A percentile compares a stretch with the other conserved stretches of the same genome.
These are phyloP conservation scores for Sapria himalayana DNA, from an alignment of 345 rosid genomes.

Conservation along the genomic window DNA sequence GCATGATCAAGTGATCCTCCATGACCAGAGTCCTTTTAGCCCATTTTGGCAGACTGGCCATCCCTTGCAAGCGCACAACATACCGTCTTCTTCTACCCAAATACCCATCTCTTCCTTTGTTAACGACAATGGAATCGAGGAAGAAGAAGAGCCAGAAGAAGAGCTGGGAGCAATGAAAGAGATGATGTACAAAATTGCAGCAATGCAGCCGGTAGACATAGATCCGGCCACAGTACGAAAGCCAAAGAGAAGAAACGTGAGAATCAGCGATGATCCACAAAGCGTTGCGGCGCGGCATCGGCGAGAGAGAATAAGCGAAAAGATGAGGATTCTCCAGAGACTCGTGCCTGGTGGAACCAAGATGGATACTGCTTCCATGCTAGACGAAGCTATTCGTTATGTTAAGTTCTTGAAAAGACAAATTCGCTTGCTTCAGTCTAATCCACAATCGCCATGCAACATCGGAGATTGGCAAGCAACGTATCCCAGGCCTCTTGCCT, in stretches of 20 bases:
- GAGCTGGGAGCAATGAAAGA: constrained; percentile 85
- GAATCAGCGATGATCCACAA: constrained; percentile 90
- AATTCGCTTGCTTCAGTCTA: constrained; percentile 45
- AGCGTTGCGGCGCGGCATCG: constrained; percentile 91
- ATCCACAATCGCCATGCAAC: constrained; percentile 11
- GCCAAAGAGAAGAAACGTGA: constrained; percentile 67
- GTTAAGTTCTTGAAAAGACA: constrained; percentile 87
- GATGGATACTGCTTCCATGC: constrained; percentile 95
- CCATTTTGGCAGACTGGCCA: constrained; percentile 15
- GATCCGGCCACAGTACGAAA: constrained; percentile 60
- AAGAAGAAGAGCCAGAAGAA: constrained; percentile 46
- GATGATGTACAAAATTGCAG: constrained; percentile 91
- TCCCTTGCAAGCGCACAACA: constrained; percentile 19
- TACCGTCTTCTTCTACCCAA: constrained; percentile 12
- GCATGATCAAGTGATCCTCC: constrained; percentile 24
- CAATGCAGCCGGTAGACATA: constrained; percentile 87
- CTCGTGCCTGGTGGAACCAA: constrained; percentile 92
- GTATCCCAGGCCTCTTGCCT: constrained; percentile 5
- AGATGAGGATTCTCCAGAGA: constrained; percentile 67
- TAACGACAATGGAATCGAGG: constrained; percentile 10
- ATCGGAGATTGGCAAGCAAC: constrained; percentile 10
- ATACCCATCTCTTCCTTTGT: constrained; percentile 1
- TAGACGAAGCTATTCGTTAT: constrained; percentile 78
- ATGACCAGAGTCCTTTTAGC: constrained; percentile 15
- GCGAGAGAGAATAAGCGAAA: constrained; percentile 84